These are phyloP conservation scores for Beta macrorhiza DNA, from an alignment of 179 eudicot species.

Conservation along the genomic window DNA sequence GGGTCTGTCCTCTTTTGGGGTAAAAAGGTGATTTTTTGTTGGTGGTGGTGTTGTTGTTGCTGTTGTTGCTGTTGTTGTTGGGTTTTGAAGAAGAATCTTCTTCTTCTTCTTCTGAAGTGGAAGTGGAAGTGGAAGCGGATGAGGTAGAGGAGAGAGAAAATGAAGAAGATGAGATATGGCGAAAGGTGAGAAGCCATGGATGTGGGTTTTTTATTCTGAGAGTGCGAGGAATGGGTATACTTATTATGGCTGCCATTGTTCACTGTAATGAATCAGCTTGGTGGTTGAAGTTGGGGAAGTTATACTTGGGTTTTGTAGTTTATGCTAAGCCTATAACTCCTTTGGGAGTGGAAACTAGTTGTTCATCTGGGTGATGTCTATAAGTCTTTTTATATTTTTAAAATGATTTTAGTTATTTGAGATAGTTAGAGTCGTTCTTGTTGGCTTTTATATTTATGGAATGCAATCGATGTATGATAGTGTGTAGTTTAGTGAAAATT, in stretches of 20 bases:
- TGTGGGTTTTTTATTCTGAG: constrained; percentile 40
- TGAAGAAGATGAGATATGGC: constrained; percentile 16
- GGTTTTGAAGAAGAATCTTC: constrained; percentile 22
- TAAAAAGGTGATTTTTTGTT: constrained; percentile 35
- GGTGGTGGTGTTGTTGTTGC: background rate
- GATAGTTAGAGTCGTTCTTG: no score
- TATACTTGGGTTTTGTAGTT: background rate
- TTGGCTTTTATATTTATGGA: no score
- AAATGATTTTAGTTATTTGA: no score
- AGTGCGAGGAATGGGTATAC: constrained; percentile 27
- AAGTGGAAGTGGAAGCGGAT: constrained; percentile 26
- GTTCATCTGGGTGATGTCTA: no score
- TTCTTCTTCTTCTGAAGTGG: constrained; percentile 25
- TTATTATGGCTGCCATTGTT: constrained; percentile 22
- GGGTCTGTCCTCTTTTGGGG: constrained; percentile 77
- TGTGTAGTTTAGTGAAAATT: no score
- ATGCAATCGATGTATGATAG: no score
- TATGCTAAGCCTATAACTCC: background rate
- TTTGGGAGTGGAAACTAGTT: no score
- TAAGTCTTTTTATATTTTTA: no score
- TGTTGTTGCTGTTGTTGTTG: background rate
- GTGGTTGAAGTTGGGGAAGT: constrained; percentile 13
- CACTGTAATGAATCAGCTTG: background rate
- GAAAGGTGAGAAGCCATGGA: constrained; percentile 42
- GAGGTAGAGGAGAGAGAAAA: constrained; percentile 18